Evolutionary conservation across 2,329 filamentous ascomycete genomes (phyloP), one percentile per base, ranked within the genome.

Genomic region (Alternaria brassicicola): DNA sequence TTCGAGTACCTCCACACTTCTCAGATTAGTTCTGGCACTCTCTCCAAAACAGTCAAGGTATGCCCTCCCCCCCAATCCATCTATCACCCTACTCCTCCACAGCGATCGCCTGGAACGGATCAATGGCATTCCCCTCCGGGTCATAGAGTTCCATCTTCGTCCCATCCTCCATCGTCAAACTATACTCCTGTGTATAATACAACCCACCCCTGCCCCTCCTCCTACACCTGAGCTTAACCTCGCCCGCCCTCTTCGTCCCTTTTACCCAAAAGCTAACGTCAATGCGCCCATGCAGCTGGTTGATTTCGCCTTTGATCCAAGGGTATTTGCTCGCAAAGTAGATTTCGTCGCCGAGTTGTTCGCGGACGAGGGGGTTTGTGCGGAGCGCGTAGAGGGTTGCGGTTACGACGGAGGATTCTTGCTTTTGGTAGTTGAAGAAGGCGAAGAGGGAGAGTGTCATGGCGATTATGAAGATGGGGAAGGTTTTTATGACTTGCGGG

Each of bases 351-450:
- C 95, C 95, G 26, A 99, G 85, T 43, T 89, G 81, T 56, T 88
- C 88, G 71, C 93, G 88, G 43, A 93, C 95, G 58, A 83, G 80
- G 3, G 86, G 81, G 56, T 89, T 92, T 3, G 91, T 96, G 64
- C 95, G 91, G 63, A 99, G 85, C 1, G 94, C 91, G 83, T 98
- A 99, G 26, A 99, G 86, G 4, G 93, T 95, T 54, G 90, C 92
- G 54, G 88, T 88, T n/a, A 97, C 80, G 15, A 83, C 91, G 53
- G 90, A 91, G 25, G 88, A 92, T n/a, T 91, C 92, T 56, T 89
- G 87, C 78, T 97, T 97, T 78, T 99, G 94, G 86, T 99, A 98
- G 85, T 99, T 99, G 89, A 99, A 98, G 78, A 99, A 97, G 67
- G 90, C 92, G 59, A 96, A 81, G 65, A 89, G 88, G 66, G 89